Evolutionary conservation across 768 basidiomycete species (phyloP).

Genomic region (Candolleomyces efflorescens): DNA sequence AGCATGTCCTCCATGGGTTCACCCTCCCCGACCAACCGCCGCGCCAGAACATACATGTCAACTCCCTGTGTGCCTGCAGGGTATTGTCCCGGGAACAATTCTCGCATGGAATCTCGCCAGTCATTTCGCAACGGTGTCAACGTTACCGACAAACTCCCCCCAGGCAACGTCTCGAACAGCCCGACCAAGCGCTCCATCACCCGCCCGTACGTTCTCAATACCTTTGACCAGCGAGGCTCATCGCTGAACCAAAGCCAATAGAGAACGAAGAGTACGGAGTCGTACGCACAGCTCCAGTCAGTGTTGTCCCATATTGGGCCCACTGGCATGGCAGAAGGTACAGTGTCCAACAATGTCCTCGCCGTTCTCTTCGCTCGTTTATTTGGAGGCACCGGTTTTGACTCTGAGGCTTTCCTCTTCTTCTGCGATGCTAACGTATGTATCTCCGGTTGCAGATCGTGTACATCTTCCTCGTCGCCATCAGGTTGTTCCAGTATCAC

Average conservation of each 20-base stretch:
- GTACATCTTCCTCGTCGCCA: neutral
- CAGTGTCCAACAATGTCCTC: neutral
- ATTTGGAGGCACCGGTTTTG: no score
- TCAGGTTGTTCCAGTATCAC: neutral
- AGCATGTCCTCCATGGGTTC: no score
- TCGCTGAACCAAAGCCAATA: neutral
- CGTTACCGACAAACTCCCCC: no score
- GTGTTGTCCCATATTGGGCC: neutral
- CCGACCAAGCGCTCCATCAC: neutral
- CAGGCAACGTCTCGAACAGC: neutral
- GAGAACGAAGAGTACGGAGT: neutral
- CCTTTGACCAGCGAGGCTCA: neutral
- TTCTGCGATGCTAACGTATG: neutral
- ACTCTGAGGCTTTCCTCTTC: neutral
- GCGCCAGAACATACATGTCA: no score
- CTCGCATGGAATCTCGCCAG: no score
- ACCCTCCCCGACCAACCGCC: no score
- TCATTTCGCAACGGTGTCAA: no score
- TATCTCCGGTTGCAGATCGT: neutral
- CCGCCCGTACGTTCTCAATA: neutral
- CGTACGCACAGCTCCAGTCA: neutral
- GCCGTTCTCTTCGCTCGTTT: neutral
- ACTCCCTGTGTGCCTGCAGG: no score
- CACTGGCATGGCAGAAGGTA: neutral
- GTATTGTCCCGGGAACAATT: no score